Conservation (phyloP, 1,284 basidiomycete species). For the Ceratobasidium sp. region DNA sequence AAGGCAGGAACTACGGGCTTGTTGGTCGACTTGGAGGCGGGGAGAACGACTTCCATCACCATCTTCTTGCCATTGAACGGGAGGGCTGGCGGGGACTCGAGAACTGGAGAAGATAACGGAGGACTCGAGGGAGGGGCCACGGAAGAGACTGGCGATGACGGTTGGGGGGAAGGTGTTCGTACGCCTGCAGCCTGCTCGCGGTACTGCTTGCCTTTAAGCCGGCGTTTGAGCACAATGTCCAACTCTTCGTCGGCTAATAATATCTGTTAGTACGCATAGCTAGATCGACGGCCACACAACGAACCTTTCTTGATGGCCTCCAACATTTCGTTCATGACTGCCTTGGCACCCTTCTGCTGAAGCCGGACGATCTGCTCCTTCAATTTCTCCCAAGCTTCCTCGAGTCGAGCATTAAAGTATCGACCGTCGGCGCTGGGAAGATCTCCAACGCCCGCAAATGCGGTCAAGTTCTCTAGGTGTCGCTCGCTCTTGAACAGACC, state of each 20-base stretch:
- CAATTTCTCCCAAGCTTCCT: slow-evolving; percentile 65
- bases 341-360: slow-evolving; percentile 64
- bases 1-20: neutral
- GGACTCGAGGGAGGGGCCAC: slow-evolving; percentile 22
- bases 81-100: neutral
- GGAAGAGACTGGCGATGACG: slow-evolving; percentile 30
- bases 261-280: slow-evolving; percentile 22
- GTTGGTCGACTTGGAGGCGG: slow-evolving; percentile 34
- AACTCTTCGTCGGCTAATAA: slow-evolving; percentile 31
- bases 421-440: slow-evolving; percentile 77
- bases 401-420: slow-evolving; percentile 84
- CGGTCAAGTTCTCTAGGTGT: slow-evolving; percentile 78
- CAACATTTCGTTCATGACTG: slow-evolving; percentile 67
- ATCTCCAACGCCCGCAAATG: slow-evolving; percentile 68
- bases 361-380: slow-evolving; percentile 71
- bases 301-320: slow-evolving; percentile 64
- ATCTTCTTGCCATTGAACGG: slow-evolving; percentile 38
- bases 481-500: slow-evolving; percentile 80
- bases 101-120: slow-evolving; percentile 27
- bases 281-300: slow-evolving; percentile 42
- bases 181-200: slow-evolving; percentile 51
- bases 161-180: slow-evolving; percentile 38
- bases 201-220: slow-evolving; percentile 75
- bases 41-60: slow-evolving; percentile 62
- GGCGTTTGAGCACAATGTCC: slow-evolving; percentile 62